phyloP scores from a whole-genome alignment of 768 basidiomycete genomes.

The Cystobasidium tubakii region DNA sequence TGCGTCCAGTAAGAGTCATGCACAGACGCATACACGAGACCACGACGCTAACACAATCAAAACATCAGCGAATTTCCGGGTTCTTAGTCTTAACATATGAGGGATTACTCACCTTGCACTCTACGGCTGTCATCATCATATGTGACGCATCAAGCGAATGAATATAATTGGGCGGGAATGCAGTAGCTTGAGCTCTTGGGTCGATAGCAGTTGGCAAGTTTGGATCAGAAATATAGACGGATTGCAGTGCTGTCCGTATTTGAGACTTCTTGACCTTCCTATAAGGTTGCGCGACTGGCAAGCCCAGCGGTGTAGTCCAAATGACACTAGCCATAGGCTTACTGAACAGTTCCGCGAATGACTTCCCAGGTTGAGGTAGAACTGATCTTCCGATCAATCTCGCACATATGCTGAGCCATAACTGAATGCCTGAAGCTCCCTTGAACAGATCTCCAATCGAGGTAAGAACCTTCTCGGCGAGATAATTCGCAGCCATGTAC shows the following conservation, averaged over 20 bases:
- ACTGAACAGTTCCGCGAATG: slow-evolving; percentile 56
- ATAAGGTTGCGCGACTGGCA: slow-evolving; percentile 95
- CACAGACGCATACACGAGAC: slow-evolving; percentile 83
- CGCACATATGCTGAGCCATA: slow-evolving; percentile 78
- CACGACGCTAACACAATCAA: slow-evolving; percentile 56
- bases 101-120: slow-evolving; percentile 62
- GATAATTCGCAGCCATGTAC: slow-evolving; percentile 68
- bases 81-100: not conserved
- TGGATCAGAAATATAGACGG: slow-evolving; percentile 84
- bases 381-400: slow-evolving; percentile 60
- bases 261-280: slow-evolving; percentile 75
- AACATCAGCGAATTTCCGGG: no score
- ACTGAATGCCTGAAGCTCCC: slow-evolving; percentile 86
- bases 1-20: slow-evolving; percentile 99
- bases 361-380: slow-evolving; percentile 15
- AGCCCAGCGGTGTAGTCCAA: slow-evolving; percentile 92
- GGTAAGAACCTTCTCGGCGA: slow-evolving; percentile 69
- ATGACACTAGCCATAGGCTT: slow-evolving; percentile 93
- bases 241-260: slow-evolving; percentile 73
- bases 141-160: slow-evolving; percentile 97
- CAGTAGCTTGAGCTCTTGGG: slow-evolving; percentile 77
- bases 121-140: slow-evolving; percentile 92
- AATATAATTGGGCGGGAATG: slow-evolving; percentile 98
- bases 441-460: slow-evolving; percentile 88
- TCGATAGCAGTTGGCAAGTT: slow-evolving; percentile 71